phyloP scores from a whole-genome alignment of 306 rosid species.

The Carpinus viminea region DNA sequence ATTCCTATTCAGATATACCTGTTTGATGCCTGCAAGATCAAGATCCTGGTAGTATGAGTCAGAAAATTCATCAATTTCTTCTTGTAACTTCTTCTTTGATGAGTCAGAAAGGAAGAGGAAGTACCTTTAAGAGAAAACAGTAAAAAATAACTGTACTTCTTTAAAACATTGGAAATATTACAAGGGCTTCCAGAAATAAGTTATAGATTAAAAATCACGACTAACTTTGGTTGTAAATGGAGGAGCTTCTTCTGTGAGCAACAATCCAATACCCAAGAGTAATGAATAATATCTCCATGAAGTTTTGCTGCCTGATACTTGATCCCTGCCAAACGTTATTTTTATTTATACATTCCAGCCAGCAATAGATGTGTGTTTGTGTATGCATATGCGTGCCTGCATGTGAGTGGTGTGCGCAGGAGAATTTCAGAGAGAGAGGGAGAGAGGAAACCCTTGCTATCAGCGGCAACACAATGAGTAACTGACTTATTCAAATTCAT shows the following conservation, averaged over 20 bases:
- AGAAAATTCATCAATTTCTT: constrained; percentile 84
- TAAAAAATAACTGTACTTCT: constrained; percentile 25
- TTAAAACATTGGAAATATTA: constrained; percentile 2
- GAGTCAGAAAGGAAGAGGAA: constrained; percentile 69
- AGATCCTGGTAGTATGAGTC: constrained; percentile 84
- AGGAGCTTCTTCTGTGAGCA: constrained; percentile 65
- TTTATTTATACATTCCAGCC: constrained; percentile 28
- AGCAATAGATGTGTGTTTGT: neutral
- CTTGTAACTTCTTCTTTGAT: constrained; percentile 73
- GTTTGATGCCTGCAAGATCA: constrained; percentile 66
- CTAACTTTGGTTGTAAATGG: constrained; percentile 78
- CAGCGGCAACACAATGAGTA: constrained; percentile 86
- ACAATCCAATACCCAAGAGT: constrained; percentile 78
- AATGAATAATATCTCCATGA: constrained; percentile 78
- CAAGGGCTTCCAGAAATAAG: constrained; percentile 19
- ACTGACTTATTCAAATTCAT: constrained; percentile 89
- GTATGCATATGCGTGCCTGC: neutral
- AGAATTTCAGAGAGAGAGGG: constrained; percentile 36
- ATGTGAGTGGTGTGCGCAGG: neutral
- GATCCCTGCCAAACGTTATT: constrained; percentile 58
- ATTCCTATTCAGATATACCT: constrained; percentile 44
- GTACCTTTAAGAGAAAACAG: constrained; percentile 50
- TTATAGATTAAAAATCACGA: constrained; percentile 20
- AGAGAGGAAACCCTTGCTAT: constrained; percentile 74
- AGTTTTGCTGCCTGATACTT: constrained; percentile 82